Percentiles rank a stretch among this genome's conserved stretches.
Conservation (phyloP, 495 filamentous ascomycete genomes). For the Penicillium alfredii region DNA sequence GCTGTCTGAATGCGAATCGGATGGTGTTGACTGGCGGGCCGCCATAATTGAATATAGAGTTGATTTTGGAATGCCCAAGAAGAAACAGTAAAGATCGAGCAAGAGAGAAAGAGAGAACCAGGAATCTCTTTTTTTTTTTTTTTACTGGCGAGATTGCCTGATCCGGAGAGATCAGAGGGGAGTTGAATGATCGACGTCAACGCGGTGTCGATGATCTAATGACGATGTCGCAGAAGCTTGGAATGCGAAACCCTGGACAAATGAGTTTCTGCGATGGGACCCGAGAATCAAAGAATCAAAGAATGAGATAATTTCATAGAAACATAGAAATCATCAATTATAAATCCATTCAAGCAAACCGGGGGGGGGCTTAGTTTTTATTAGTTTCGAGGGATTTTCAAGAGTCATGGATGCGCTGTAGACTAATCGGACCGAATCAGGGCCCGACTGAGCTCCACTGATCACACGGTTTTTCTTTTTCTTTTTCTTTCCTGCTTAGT, state of each 20-base stretch:
- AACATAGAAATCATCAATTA: neutral
- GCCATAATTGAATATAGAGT: conserved; percentile 32
- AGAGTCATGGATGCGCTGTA: no score
- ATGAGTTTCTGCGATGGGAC: no score
- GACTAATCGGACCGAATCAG: conserved; percentile 25
- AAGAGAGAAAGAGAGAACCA: neutral
- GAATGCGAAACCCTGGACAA: no score
- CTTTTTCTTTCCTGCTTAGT: conserved; percentile 11
- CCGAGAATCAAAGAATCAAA: no score
- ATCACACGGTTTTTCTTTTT: conserved; percentile 15
- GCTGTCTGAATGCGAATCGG: conserved; percentile 40
- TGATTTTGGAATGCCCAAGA: no score
- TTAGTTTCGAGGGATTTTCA: conserved; percentile 10
- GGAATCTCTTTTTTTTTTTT: conserved; percentile 4
- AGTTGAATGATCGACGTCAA: conserved; percentile 27
- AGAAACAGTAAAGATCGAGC: conserved; percentile 1
- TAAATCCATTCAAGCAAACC: neutral
- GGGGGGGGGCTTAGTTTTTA: no score
- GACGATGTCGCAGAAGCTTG: conserved; percentile 16
- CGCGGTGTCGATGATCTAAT: conserved; percentile 29
- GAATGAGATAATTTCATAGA: no score
- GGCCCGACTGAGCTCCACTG: conserved; percentile 9
- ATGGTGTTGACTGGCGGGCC: conserved; percentile 43
- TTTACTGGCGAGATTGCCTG: conserved; percentile 22
- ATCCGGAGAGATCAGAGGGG: conserved; percentile 19